Conservation (phyloP, 106 monocot species). For the Triglochin maritima region DNA sequence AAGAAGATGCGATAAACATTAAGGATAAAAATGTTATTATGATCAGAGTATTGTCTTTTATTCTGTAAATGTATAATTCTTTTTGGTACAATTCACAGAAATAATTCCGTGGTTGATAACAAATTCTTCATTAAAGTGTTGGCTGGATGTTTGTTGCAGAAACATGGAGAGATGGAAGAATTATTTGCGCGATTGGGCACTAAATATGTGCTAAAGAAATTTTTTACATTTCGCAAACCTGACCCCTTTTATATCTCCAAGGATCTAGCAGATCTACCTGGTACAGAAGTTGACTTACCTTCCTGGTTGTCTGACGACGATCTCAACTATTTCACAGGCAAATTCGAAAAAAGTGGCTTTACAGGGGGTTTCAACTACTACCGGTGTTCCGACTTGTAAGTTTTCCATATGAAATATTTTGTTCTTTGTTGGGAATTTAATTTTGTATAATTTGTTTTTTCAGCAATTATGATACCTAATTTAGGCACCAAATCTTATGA, state of each 20-base stretch:
- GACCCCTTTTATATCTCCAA: conserved; percentile 10
- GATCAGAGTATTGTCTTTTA: too few species aligned
- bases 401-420: not conserved
- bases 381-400: conserved; percentile 32
- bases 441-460: too few species aligned
- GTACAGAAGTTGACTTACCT: conserved; percentile 9
- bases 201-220: conserved; percentile 11
- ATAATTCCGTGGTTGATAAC: too few species aligned
- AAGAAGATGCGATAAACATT: too few species aligned
- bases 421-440: too few species aligned
- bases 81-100: too few species aligned
- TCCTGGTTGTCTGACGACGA: conserved; percentile 47
- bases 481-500: too few species aligned
- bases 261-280: conserved; percentile 7
- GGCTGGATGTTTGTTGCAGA: conserved; percentile 11
- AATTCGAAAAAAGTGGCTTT: conserved; percentile 37
- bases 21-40: too few species aligned
- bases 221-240: conserved; percentile 13
- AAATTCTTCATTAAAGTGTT: too few species aligned
- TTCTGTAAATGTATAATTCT: too few species aligned
- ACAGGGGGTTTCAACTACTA: conserved; percentile 40
- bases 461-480: too few species aligned
- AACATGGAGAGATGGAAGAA: conserved; percentile 27
- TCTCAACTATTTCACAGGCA: conserved; percentile 23
- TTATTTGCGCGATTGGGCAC: conserved; percentile 16